Base-by-base conservation (phyloP, 768 basidiomycete species). In the Cubamyces sp. region DNA sequence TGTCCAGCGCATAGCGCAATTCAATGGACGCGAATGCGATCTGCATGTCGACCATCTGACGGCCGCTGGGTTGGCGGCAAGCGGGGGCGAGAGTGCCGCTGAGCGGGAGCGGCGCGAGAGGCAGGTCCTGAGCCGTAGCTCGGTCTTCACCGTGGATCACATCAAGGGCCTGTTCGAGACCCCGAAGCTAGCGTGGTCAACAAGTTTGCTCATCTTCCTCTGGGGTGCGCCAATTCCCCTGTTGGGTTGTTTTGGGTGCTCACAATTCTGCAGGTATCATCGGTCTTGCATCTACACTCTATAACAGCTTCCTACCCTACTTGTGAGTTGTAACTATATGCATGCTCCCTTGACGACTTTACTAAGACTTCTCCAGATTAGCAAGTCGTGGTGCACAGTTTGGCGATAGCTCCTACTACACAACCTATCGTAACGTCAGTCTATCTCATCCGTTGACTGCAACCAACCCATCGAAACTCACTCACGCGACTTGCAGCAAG, bases 101-200 rank as follows among this genome's bases (percentile, higher is more conserved):
- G 34, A 34, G 34, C 6, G 34, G n/a, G 43, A n/a, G 34, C 49
- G 43, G 26, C 53, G 23, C n/a, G 18, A 37, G n/a, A 54, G n/a
- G 26, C 51, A 50, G 47, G 64, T 75, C 40, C 70, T 74, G 50
- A 81, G 75, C 76, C 76, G 78, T 62, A 77, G 82, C 52, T 80
- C 77, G 40, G 70, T 70, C 52, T 77, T 81, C 60, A 74, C 61
- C 48, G 37, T 62, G 0, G 64, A 70, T 14, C 85, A 91, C 69
- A 74, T 91, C 54, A 82, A 78, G 69, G 77, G 82, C 4, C 69
- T 93, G 60, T 92, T 91, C 71, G 79, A 81, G 21, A 87, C 87
- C 3, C 76, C 74, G 19, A 84, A 83, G 69, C 74, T 90, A 71
- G 88, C 86, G 5, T 85, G 79, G 76, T 87, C 87, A 1, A 91